A percentile compares a stretch with the other conserved stretches of the same genome.
Conservation (phyloP, 2,329 filamentous ascomycete species). For the Dothidotthia symphoricarpi region DNA sequence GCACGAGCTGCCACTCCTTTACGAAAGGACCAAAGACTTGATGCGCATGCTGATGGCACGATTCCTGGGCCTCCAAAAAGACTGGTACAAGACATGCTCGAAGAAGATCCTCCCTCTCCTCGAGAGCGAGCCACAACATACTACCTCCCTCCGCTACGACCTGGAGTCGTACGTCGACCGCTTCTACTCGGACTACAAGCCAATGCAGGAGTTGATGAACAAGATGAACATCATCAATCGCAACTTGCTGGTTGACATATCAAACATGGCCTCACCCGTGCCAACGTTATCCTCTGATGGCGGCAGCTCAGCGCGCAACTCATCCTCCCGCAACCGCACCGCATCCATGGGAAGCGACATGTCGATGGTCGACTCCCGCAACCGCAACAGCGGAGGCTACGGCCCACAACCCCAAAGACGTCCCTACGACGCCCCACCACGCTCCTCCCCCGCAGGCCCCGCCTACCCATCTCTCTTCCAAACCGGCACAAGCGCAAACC, state of each 20-base stretch:
- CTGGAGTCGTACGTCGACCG: conserved; percentile 70
- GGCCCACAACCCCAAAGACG: conserved; percentile 31
- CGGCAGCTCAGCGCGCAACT: conserved; percentile 42
- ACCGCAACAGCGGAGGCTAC: conserved; percentile 66
- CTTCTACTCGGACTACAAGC: conserved; percentile 76
- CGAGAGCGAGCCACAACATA: conserved; percentile 50
- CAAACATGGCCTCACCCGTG: conserved; percentile 58
- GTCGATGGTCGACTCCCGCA: conserved; percentile 36
- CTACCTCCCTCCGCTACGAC: conserved; percentile 59
- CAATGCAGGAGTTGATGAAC: conserved; percentile 67
- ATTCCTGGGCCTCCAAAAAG: conserved; percentile 78
- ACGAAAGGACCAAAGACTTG: conserved; percentile 74
- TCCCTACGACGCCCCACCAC: conserved; percentile 30
- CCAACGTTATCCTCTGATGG: conserved; percentile 46
- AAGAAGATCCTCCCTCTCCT: conserved; percentile 77
- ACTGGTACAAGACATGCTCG: conserved; percentile 81
- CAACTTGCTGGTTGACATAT: conserved; percentile 57
- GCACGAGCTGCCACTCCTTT: conserved; percentile 84
- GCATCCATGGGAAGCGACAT: conserved; percentile 43
- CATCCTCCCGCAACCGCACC: conserved; percentile 44
- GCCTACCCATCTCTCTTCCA: conserved; percentile 25
- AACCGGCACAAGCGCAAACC: conserved; percentile 14
- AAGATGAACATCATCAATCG: conserved; percentile 76
- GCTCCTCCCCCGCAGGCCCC: conserved; percentile 27
- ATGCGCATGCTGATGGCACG: conserved; percentile 80